Base-by-base conservation (phyloP, 1,284 basidiomycete genomes). In the Meira miltonrushii region DNA sequence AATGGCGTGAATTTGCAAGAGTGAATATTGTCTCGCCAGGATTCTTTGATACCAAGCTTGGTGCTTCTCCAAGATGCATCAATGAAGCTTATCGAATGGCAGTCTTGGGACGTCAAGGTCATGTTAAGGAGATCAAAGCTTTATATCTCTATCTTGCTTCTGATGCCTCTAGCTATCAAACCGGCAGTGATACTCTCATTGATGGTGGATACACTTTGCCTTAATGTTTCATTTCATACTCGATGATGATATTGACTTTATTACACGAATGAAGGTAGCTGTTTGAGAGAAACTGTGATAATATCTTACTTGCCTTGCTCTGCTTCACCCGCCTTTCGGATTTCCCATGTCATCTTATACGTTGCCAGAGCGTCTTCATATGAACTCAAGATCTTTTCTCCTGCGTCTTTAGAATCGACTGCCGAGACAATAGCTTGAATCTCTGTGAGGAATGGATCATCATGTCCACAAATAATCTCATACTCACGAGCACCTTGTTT, bases 11-110 rank as follows among this genome's bases (percentile, higher is more conserved):
- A 25, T 75, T 78, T 60, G 77, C 78, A 1, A 67, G 78, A 1
- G 69, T 73, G 64, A 79, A 79, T 69, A 71, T 69, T 19, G 68
- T 79, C 59, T 72, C 72, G 8, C 78, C 78, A 1, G 77, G 77
- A 2, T 75, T 73, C 67, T 67, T 75, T 54, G 60, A 75, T 44
- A 78, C 75, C 1, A 59, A 67, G 49, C 65, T 77, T 57, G 74
- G 73, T 19, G 71, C 72, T n/a, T 57, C 60, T 19, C 63, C 61
- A 11, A 39, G 28, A 7, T 60, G 66, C 13, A 50, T 52, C 33
- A 54, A 54, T 15, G 61, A 61, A n/a, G 69, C 69, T 2, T 64
- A 70, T 57, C 61, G 66, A 37, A 66, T 68, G 61, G 54, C 67
- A 3, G 69, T 59, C 2, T 64, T 74, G 19, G 72, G 70, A 1